Percentiles rank a stretch among this genome's conserved stretches.
Conservation (phyloP, 495 filamentous ascomycete species). For the Penicillium salamii region DNA sequence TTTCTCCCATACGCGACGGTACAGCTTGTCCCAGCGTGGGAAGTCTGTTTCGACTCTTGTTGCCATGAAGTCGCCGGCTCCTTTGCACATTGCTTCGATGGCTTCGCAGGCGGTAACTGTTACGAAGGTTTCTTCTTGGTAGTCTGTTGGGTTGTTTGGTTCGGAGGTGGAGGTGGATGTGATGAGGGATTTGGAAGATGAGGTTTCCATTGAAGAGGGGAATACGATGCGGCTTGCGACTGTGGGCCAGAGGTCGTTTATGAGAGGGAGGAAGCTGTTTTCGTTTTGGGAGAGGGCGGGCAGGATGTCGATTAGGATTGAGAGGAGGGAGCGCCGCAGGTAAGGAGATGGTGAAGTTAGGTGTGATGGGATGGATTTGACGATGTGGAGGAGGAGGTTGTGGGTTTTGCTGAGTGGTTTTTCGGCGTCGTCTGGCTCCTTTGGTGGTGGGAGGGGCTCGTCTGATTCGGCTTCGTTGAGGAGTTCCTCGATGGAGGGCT, state of each 20-base stretch:
- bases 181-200: conserved; percentile 30
- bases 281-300: conserved; percentile 70
- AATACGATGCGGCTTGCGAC: conserved; percentile 60
- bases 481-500: conserved; percentile 29
- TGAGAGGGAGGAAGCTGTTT: conserved; percentile 78
- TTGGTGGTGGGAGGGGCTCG: conserved; percentile 38
- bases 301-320: conserved; percentile 65
- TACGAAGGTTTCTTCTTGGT: conserved; percentile 73
- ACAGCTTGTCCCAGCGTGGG: conserved; percentile 50
- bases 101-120: conserved; percentile 63
- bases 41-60: conserved; percentile 69
- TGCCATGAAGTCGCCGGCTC: conserved; percentile 78
- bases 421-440: conserved; percentile 50
- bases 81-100: conserved; percentile 53
- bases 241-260: conserved; percentile 86
- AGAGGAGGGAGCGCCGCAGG: conserved; percentile 72
- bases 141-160: conserved; percentile 16
- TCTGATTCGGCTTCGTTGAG: conserved; percentile 35
- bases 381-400: conserved; percentile 63
- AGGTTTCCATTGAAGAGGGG: conserved; percentile 32
- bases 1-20: conserved; percentile 37
- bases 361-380: conserved; percentile 73
- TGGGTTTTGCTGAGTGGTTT: conserved; percentile 55
- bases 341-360: conserved; percentile 78
- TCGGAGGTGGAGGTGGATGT: conserved; percentile 2